phyloP scores from a whole-genome alignment of 2,329 filamentous ascomycete genomes.

The Tothia fuscella region DNA sequence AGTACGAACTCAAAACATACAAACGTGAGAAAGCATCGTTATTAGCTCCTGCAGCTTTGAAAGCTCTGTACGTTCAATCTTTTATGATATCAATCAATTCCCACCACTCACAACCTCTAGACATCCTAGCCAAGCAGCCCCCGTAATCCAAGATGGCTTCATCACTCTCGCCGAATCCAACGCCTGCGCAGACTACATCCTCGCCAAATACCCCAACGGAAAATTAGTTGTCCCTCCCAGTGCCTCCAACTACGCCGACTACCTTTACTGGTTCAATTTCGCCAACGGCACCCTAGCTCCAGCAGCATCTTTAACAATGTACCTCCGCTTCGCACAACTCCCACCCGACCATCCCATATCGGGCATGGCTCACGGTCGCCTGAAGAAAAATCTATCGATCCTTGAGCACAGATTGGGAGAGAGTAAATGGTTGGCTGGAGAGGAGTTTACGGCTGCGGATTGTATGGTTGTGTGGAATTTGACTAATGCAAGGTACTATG shows the following conservation, averaged over 20 bases:
- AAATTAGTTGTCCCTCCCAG: constrained; percentile 34
- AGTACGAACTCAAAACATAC: constrained; percentile 40
- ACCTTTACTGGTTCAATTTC: constrained; percentile 55
- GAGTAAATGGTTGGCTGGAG: constrained; percentile 46
- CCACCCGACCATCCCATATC: constrained; percentile 19
- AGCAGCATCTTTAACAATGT: constrained; percentile 21
- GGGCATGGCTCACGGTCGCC: constrained; percentile 17
- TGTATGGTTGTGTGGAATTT: constrained; percentile 50
- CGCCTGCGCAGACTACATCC: constrained; percentile 52
- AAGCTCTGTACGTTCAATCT: constrained; percentile 23
- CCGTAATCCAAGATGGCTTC: constrained; percentile 45
- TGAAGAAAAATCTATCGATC: constrained; percentile 27
- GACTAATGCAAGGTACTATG: constrained; percentile 48
- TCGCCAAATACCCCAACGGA: constrained; percentile 40
- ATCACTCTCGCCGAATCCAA: constrained; percentile 47
- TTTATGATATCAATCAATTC: constrained; percentile 13
- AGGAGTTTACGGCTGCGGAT: constrained; percentile 53
- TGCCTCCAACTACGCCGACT: constrained; percentile 44
- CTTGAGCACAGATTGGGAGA: constrained; percentile 38
- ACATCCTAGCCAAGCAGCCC: constrained; percentile 41
- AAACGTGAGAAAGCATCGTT: constrained; percentile 50
- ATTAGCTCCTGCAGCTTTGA: constrained; percentile 60
- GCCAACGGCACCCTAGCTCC: constrained; percentile 31
- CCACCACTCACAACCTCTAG: constrained; percentile 15
- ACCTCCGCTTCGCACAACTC: constrained; percentile 17